A percentile compares a stretch with the other conserved stretches of the same genome.
Evolutionary conservation across 2,329 filamentous ascomycete genomes (phyloP).

Genomic region (Xylaria sp.): DNA sequence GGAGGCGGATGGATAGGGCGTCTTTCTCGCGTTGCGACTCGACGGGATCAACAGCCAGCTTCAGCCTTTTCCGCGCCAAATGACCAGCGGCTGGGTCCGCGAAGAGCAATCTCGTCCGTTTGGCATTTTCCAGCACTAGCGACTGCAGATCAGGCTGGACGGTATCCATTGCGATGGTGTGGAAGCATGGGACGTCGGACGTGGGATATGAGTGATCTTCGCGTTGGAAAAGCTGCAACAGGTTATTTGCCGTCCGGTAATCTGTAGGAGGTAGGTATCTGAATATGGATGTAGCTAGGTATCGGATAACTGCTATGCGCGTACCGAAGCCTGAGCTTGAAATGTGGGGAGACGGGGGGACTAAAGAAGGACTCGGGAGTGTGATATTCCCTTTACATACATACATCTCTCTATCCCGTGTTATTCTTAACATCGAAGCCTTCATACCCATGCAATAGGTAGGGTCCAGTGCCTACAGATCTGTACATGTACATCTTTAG

Average conservation of each 20-base stretch:
- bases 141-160: slow-evolving; percentile 32
- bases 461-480: too few relatives aligned
- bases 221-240: background rate
- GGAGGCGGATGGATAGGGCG: slow-evolving; percentile 37
- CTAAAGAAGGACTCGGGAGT: too few relatives aligned
- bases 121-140: slow-evolving; percentile 36
- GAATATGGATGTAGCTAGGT: background rate
- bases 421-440: too few relatives aligned
- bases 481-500: too few relatives aligned
- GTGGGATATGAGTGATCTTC: background rate
- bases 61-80: slow-evolving; percentile 34
- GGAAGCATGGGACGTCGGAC: background rate
- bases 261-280: background rate
- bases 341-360: too few relatives aligned
- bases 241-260: background rate
- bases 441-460: too few relatives aligned
- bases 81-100: slow-evolving; percentile 23
- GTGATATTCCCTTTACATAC: too few relatives aligned
- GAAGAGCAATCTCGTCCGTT: slow-evolving; percentile 36
- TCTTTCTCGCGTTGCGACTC: slow-evolving; percentile 35
- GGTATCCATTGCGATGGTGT: slow-evolving; percentile 27
- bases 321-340: too few relatives aligned
- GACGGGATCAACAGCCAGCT: slow-evolving; percentile 27
- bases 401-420: too few relatives aligned
- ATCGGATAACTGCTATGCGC: too few relatives aligned